Evolutionary conservation across 257 asterid species (phyloP).

Genomic region (Salvia miltiorrhiza): DNA sequence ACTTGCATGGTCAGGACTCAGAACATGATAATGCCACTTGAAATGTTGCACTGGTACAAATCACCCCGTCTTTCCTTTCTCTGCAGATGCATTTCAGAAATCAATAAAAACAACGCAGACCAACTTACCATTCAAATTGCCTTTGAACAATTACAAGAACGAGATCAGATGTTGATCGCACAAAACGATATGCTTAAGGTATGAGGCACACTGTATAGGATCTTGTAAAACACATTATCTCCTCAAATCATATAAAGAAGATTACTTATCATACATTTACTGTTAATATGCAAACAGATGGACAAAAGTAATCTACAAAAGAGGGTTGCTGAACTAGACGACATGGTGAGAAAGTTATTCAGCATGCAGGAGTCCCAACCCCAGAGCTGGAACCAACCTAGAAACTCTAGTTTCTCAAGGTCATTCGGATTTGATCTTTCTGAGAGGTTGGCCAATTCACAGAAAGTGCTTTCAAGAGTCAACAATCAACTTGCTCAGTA

Average conservation of each 20-base stretch:
- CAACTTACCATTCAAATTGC: constrained; percentile 45
- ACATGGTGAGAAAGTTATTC: constrained; percentile 52
- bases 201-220: neutral
- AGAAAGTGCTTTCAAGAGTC: constrained; percentile 42
- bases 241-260: neutral
- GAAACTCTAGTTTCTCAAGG: constrained; percentile 31
- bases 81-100: constrained; percentile 56
- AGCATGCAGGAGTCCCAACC: constrained; percentile 36
- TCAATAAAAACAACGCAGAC: constrained; percentile 50
- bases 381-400: constrained; percentile 27
- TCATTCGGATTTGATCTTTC: constrained; percentile 31
- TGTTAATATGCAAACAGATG: constrained; percentile 34
- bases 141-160: constrained; percentile 65
- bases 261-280: constrained; percentile 4
- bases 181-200: constrained; percentile 88
- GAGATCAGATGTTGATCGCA: constrained; percentile 66
- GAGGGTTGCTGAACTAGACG: constrained; percentile 65
- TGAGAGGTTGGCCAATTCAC: constrained; percentile 46
- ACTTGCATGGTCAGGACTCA: neutral
- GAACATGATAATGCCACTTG: no score
- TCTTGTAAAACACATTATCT: neutral
- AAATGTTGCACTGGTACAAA: no score
- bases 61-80: constrained; percentile 1
- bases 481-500: constrained; percentile 39
- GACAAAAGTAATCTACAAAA: constrained; percentile 65